phyloP scores from a whole-genome alignment of 352 stramenopile species.

The Pythium apleroticum region DNA sequence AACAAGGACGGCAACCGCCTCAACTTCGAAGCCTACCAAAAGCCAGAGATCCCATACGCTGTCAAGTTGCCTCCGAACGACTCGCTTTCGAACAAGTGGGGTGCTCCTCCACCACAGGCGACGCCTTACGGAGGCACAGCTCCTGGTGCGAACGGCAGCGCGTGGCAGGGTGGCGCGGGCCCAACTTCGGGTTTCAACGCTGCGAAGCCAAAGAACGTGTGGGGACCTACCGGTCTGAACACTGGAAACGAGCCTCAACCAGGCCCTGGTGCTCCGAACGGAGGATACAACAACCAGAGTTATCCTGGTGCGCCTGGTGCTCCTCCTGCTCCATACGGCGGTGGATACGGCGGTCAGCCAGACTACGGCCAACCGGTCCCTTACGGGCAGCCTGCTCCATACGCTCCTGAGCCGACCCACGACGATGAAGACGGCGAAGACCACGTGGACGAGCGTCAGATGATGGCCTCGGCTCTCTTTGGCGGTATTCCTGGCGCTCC shows the following conservation, averaged over 20 bases:
- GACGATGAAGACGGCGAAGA: slow-evolving; percentile 58
- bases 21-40: slow-evolving; percentile 90
- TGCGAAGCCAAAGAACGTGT: slow-evolving; percentile 80
- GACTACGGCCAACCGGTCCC: slow-evolving; percentile 37
- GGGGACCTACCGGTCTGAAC: slow-evolving; percentile 80
- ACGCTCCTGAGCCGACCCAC: slow-evolving; percentile 26
- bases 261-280: slow-evolving; percentile 5
- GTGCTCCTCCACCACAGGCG: slow-evolving; percentile 24
- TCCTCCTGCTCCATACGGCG: slow-evolving; percentile 31
- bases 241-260: slow-evolving; percentile 21
- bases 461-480: slow-evolving; percentile 96
- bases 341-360: slow-evolving; percentile 43
- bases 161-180: slow-evolving; percentile 35
- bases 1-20: slow-evolving; percentile 61
- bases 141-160: slow-evolving; percentile 29
- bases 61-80: slow-evolving; percentile 72
- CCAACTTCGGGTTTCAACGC: slow-evolving; percentile 46
- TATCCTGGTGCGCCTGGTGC: slow-evolving; percentile 17
- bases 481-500: slow-evolving; percentile 90
- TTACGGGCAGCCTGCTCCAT: slow-evolving; percentile 23
- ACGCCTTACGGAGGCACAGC: slow-evolving; percentile 24
- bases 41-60: slow-evolving; percentile 87
- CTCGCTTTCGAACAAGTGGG: slow-evolving; percentile 67
- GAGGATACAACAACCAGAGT: slow-evolving; percentile 42
- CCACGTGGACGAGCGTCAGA: slow-evolving; percentile 68